Conservation (phyloP, 495 filamentous ascomycete genomes). For the Amphirosellinia nigrospora region DNA sequence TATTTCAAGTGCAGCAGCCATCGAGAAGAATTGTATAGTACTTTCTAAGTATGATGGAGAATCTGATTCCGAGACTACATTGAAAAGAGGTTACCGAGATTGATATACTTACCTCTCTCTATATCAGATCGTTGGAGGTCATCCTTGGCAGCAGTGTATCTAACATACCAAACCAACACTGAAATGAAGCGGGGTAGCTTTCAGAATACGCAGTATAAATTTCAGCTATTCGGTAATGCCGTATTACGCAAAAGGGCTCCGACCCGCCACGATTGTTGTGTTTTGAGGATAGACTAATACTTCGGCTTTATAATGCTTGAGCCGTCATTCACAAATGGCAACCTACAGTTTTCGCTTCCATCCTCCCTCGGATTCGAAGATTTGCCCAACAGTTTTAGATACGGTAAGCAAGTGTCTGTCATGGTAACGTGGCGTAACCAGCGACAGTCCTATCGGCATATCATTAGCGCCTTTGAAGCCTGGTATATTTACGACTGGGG, state of each 20-base stretch:
- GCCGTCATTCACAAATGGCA: background rate
- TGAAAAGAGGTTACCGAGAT: background rate
- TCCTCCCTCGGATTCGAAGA: slow-evolving; percentile 52
- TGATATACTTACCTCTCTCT: background rate
- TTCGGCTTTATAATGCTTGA: background rate
- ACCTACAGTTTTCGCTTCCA: slow-evolving; percentile 36
- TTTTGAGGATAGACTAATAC: background rate
- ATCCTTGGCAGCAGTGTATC: no score
- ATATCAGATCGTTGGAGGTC: background rate
- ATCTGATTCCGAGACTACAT: background rate
- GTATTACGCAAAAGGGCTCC: background rate
- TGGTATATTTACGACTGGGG: slow-evolving; percentile 56
- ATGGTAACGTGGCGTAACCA: slow-evolving; percentile 51
- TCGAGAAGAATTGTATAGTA: background rate
- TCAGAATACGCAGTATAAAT: background rate
- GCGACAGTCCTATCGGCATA: slow-evolving; percentile 57
- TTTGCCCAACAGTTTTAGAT: slow-evolving; percentile 45
- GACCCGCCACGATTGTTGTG: background rate
- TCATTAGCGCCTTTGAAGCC: slow-evolving; percentile 56
- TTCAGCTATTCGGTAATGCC: background rate
- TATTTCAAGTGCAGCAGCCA: slow-evolving; percentile 8
- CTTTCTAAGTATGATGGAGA: background rate
- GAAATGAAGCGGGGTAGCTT: background rate
- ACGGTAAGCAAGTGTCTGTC: slow-evolving; percentile 53
- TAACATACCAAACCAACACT: no score